Percentiles rank a stretch among this genome's conserved stretches.
These are phyloP conservation scores for Aspergillus panamensis DNA, from an alignment of 495 filamentous ascomycete species.

Conservation along the genomic window DNA sequence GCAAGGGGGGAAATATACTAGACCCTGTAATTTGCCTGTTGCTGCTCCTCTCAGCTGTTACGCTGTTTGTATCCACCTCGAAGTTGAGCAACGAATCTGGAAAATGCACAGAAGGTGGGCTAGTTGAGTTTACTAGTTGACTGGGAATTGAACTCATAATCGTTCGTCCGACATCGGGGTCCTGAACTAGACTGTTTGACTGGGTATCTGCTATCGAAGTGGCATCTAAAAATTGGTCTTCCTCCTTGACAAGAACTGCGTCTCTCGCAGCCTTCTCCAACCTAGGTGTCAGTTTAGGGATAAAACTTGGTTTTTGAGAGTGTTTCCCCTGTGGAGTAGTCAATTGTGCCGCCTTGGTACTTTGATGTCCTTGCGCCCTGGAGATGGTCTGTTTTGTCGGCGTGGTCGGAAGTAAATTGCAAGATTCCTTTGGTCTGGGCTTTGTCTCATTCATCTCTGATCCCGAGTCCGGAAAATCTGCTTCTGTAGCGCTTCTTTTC, in stretches of 20 bases:
- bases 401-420: neutral
- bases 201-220: neutral
- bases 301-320: conserved; percentile 5
- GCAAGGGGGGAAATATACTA: too few relatives aligned
- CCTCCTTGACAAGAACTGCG: neutral
- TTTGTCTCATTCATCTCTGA: conserved; percentile 9
- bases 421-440: neutral
- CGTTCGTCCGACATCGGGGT: neutral
- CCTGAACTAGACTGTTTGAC: neutral
- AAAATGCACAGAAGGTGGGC: neutral
- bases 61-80: neutral
- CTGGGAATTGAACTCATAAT: neutral
- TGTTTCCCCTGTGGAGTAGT: neutral
- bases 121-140: neutral
- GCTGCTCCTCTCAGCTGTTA: neutral
- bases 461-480: conserved; percentile 26
- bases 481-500: conserved; percentile 29
- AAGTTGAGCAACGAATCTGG: neutral
- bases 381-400: neutral
- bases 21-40: too few relatives aligned
- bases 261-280: neutral
- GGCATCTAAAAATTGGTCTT: neutral
- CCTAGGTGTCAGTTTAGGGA: conserved; percentile 8
- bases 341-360: neutral
- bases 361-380: neutral